Evolutionary conservation across 2,329 filamentous ascomycete species (phyloP), one percentile per base, ranked within the genome.

Genomic region (Hypomyces perniciosus): DNA sequence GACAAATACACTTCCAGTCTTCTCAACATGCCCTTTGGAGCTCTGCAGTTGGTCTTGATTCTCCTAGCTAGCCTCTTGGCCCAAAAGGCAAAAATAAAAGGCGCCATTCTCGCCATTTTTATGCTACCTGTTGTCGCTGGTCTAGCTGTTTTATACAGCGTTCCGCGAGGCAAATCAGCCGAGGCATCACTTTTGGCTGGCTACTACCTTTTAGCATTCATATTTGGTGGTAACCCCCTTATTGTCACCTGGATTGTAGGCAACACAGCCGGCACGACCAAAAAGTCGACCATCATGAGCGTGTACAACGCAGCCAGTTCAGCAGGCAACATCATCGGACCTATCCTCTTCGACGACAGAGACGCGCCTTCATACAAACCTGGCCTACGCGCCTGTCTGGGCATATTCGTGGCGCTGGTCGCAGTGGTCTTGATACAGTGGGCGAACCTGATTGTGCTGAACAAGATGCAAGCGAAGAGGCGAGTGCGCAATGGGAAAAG

Each of bases 211-310:
- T 73, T 86, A 1, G 78, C 81, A 0, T 86, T 86, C 62, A 68
- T 86, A 7, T 87, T 82, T 54, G 81, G 81, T 1, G 80, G 77
- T 1, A 85, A 84, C 57, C 83, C 83, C 0, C 69, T 88, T 8
- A 78, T 85, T 28, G 79, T 86, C 0, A 76, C 80, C 0, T 88
- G 84, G 84, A 82, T 86, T 51, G 75, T 86, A 5, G 81, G 78
- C 6, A 88, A 88, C 62, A 86, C 82, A 0, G 84, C 74, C 0
- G 85, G 84, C 6, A 79, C 77, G 12, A 86, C 83, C 3, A 86
- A 88, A 66, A 84, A 84, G 60, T 81, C 81, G 0, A 72, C 79
- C 44, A 74, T 82, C 37, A 82, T 85, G 74, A 79, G 78, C 0
- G 66, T 85, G 1, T 86, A 80, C 70, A 83, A 84, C 57, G 81